Evolutionary conservation across 495 filamentous ascomycete species (phyloP), one percentile per base, ranked within the genome.

Genomic region (Lindgomyces ingoldianus): DNA sequence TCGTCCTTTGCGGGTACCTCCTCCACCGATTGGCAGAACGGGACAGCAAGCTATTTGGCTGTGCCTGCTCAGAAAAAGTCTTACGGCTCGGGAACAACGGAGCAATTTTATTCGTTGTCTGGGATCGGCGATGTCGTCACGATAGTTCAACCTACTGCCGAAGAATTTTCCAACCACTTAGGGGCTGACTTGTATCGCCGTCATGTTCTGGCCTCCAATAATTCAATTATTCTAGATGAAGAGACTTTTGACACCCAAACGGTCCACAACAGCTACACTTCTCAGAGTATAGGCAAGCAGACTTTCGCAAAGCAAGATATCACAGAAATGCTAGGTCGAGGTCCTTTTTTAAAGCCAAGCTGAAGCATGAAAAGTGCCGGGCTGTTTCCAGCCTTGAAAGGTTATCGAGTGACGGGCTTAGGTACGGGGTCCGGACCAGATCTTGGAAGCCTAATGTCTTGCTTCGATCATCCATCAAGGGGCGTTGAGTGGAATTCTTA

Each of bases 1-100:
- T 8, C 64, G 36, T 22, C 55, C 27, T 64, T 80, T 75, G 12
- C 71, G 62, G 82, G 79, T n/a, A 72, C 82, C 1, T 50, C 69
- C 4, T 70, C 87, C 6, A 69, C 58, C 1, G 88, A 85, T 1
- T 76, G 59, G 19, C 83, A 84, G 66, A 82, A 84, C 30, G 87
- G 85, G 18, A 79, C 73, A 8, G 85, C 85, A 9, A 64, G 56
- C 29, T 88, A 85, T 63, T 67, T 78, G 16, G 75, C 76, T 65
- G 77, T 70, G 0, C 81, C 78, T 0, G 79, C 79, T 22, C 74
- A 75, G 26, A 81, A 72, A 47, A 76, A 64, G 18, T 81, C 80
- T 21, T 76, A 68, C 27, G 80, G 81, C 14, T 82, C 71, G 46
- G 87, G 86, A 0, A 79, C 74, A 33, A 81, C 82, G 1, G 75